These are phyloP conservation scores for Fusarium sp. DNA, from an alignment of 2,329 filamentous ascomycete species.

Conservation along the genomic window DNA sequence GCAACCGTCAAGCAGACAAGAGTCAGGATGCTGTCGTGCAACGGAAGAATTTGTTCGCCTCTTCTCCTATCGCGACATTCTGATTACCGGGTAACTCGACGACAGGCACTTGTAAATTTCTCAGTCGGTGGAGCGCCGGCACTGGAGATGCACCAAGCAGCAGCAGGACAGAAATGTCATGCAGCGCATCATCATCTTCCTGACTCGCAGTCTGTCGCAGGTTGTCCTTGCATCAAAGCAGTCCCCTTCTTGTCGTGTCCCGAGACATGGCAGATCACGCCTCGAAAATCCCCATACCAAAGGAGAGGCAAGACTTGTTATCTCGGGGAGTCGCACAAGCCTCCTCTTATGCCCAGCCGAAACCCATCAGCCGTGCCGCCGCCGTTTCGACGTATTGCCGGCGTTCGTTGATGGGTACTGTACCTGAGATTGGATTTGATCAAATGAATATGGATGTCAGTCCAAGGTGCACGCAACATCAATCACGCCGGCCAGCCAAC, in stretches of 20 bases:
- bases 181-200: conserved; percentile 13
- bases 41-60: not conserved
- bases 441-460: not conserved
- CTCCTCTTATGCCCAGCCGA: conserved; percentile 11
- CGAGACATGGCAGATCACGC: conserved; percentile 20
- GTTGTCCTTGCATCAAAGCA: conserved; percentile 2
- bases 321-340: conserved; percentile 7
- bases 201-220: conserved; percentile 9
- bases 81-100: conserved; percentile 2
- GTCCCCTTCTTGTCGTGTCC: not conserved
- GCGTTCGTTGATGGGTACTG: not conserved
- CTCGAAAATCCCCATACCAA: conserved; percentile 9
- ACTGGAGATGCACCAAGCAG: conserved; percentile 13
- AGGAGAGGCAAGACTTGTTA: not conserved
- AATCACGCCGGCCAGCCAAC: conserved; percentile 17
- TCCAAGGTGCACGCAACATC: conserved; percentile 2
- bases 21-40: not conserved
- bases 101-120: not conserved
- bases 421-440: not conserved
- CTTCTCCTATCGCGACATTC: not conserved
- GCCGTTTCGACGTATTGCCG: conserved; percentile 15
- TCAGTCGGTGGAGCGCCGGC: conserved; percentile 18
- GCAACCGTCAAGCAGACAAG: not conserved
- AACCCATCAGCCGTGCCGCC: not conserved
- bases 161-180: conserved; percentile 10